Conservation (phyloP, 306 rosid genomes). For the Pyrus bretschneideri region DNA sequence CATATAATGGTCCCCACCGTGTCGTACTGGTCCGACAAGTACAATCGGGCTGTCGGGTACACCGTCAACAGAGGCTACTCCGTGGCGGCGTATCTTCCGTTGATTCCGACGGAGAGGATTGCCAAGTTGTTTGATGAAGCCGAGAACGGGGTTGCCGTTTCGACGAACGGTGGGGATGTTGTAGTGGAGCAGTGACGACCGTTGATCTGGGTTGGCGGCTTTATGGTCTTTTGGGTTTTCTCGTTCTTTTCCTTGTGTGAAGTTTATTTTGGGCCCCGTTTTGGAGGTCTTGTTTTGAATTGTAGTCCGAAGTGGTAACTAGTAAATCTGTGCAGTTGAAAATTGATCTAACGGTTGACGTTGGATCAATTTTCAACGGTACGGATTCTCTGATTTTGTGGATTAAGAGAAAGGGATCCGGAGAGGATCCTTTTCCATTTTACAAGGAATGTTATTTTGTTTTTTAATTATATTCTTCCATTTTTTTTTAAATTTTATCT, state of each 20-base stretch:
- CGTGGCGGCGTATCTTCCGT: constrained; percentile 26
- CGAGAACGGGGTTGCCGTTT: not conserved
- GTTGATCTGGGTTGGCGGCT: not conserved
- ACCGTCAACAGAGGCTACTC: constrained; percentile 20
- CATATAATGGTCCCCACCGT: constrained; percentile 38
- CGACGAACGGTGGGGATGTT: constrained; percentile 5
- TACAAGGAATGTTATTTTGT: not conserved
- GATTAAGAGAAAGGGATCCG: no score
- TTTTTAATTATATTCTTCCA: not conserved
- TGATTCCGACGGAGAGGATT: constrained; percentile 37
- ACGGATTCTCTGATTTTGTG: no score
- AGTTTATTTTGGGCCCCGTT: not conserved
- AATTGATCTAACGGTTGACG: no score
- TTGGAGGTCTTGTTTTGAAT: not conserved
- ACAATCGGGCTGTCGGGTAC: constrained; percentile 25
- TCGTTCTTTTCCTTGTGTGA: not conserved
- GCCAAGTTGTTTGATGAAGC: constrained; percentile 29
- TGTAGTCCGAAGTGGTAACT: not conserved
- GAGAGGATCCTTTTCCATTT: no score
- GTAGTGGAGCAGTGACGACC: not conserved
- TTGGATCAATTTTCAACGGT: no score
- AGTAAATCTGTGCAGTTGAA: no score
- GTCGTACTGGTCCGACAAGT: constrained; percentile 34
- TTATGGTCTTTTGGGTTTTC: not conserved
- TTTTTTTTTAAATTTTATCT: no score